Evolutionary conservation across 805 yeast species (phyloP).

Genomic region (Blastobotrys chiropterorum): DNA sequence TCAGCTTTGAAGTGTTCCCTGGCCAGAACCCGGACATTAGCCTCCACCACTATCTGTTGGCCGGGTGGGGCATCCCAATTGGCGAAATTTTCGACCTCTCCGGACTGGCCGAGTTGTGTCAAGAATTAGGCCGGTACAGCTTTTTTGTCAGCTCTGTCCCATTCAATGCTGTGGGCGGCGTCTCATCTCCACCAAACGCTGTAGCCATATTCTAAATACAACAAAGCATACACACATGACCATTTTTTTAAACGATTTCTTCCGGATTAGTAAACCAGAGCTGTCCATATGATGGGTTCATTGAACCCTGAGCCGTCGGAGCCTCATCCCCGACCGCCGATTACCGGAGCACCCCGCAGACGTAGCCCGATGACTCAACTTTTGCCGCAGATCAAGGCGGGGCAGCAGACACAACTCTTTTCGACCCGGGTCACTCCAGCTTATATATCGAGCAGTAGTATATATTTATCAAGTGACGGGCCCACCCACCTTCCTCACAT

Average conservation of each 20-base stretch:
- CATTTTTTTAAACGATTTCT: too few species aligned
- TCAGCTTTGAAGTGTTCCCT: conserved; percentile 27
- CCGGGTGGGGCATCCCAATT: conserved; percentile 34
- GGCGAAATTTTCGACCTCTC: conserved; percentile 34
- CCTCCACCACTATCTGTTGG: conserved; percentile 18
- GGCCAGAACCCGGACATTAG: conserved; percentile 7
- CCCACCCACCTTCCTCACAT: neutral
- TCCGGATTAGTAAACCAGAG: too few species aligned
- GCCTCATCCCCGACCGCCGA: too few species aligned
- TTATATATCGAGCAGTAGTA: neutral
- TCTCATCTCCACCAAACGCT: conserved; percentile 38
- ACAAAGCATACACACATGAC: neutral
- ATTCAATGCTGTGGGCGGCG: conserved; percentile 32
- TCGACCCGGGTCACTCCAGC: neutral
- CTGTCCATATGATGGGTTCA: too few species aligned
- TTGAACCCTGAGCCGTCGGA: too few species aligned
- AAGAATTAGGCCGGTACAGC: conserved; percentile 23
- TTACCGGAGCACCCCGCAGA: too few species aligned
- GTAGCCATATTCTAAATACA: conserved; percentile 32
- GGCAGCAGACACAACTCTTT: neutral
- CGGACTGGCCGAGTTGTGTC: conserved; percentile 25
- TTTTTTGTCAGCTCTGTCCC: conserved; percentile 33
- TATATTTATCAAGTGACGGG: too few species aligned
- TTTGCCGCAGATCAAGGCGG: neutral
- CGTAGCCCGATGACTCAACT: neutral